Evolutionary conservation across 2,329 filamentous ascomycete species (phyloP).

Genomic region (Aspergillus floridensis): DNA sequence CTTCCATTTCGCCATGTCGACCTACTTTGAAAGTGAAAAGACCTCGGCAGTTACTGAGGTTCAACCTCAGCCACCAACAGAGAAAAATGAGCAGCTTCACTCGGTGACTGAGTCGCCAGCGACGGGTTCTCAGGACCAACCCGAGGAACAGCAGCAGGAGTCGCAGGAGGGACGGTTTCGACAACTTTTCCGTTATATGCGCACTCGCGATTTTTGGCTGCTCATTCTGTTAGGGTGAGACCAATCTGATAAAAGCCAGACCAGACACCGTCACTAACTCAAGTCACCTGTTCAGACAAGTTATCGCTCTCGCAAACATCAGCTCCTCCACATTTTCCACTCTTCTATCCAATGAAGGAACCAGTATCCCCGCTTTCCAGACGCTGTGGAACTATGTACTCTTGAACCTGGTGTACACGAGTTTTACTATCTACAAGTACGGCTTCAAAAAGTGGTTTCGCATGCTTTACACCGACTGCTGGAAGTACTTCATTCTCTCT

Average conservation of each 20-base stretch:
- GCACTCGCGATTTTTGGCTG: constrained; percentile 8
- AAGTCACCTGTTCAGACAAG: neutral
- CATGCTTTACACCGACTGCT: constrained; percentile 69
- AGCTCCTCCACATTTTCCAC: constrained; percentile 65
- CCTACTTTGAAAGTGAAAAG: neutral
- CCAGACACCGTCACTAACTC: neutral
- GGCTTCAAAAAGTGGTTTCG: constrained; percentile 67
- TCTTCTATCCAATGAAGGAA: constrained; percentile 65
- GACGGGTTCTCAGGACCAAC: neutral
- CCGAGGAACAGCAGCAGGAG: neutral
- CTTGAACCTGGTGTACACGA: constrained; percentile 75
- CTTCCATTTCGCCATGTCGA: constrained; percentile 2
- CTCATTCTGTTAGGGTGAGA: constrained; percentile 3
- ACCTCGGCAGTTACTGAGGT: neutral
- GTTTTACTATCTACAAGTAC: constrained; percentile 73
- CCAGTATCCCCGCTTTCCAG: constrained; percentile 89
- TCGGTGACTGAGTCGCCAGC: neutral
- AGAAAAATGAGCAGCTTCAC: constrained; percentile 2
- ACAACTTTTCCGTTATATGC: constrained; percentile 5
- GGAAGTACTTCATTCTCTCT: constrained; percentile 88
- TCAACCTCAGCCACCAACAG: neutral
- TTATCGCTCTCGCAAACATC: constrained; percentile 6
- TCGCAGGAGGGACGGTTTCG: neutral
- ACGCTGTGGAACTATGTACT: constrained; percentile 91
- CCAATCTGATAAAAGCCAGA: no score